Evolutionary conservation across 495 filamentous ascomycete genomes (phyloP).

Genomic region (Hyaloscypha bicolor): DNA sequence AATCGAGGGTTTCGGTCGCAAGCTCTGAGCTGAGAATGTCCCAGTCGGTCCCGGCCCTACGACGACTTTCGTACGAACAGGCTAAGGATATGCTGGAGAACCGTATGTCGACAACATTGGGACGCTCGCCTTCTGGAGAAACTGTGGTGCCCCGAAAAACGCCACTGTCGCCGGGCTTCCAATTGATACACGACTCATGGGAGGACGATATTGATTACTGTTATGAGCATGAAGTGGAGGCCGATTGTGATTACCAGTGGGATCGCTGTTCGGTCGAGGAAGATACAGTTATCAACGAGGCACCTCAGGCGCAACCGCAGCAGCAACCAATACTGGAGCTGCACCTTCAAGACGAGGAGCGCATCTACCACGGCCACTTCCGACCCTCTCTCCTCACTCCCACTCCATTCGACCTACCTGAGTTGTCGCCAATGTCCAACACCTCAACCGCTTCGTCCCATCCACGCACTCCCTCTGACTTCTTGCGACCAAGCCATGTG

Average conservation of each 20-base stretch:
- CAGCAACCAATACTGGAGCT: constrained; percentile 21
- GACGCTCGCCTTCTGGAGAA: constrained; percentile 8
- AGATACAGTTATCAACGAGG: constrained; percentile 26
- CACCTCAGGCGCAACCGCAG: constrained; percentile 27
- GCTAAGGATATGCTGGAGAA: constrained; percentile 2
- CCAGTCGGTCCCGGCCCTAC: constrained; percentile 30
- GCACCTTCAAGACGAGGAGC: constrained; percentile 30
- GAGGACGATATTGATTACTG: constrained; percentile 95
- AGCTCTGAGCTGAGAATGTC: constrained; percentile 28
- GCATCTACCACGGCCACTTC: constrained; percentile 31
- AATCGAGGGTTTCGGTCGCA: constrained; percentile 22
- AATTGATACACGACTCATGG: constrained; percentile 60
- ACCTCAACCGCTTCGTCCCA: constrained; percentile 21
- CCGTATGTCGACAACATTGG: constrained; percentile 13
- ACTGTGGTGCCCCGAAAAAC: neutral
- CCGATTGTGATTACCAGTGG: constrained; percentile 91
- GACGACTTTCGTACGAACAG: constrained; percentile 21
- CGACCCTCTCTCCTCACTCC: constrained; percentile 42
- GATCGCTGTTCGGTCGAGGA: constrained; percentile 45
- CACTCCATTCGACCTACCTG: constrained; percentile 46
- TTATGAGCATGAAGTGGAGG: constrained; percentile 89
- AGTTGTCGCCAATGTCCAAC: constrained; percentile 38
- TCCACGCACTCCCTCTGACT: constrained; percentile 27
- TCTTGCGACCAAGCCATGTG: constrained; percentile 30
- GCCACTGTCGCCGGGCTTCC: constrained; percentile 17